Conservation (phyloP, 371 early-diverging fungal species). For the Mortierella polycephala region DNA sequence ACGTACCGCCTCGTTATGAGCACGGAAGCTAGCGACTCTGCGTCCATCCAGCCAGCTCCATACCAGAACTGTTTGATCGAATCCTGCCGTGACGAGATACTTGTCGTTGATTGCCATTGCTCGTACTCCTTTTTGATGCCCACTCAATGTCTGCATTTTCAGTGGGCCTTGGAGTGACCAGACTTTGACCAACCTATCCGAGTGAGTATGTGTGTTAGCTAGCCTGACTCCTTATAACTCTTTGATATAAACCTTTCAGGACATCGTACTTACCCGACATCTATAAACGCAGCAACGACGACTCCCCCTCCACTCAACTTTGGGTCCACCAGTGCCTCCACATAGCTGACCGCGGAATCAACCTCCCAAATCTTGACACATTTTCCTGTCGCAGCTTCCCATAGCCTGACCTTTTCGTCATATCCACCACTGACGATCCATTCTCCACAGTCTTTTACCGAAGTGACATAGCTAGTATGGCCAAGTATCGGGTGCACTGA, state of each 20-base stretch:
- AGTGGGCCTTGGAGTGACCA: constrained; percentile 47
- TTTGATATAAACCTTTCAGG: background rate
- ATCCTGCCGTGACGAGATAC: constrained; percentile 41
- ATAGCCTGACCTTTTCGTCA: constrained; percentile 47
- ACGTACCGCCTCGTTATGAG: constrained; percentile 45
- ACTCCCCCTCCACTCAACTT: constrained; percentile 50
- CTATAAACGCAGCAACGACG: constrained; percentile 49
- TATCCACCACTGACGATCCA: constrained; percentile 53
- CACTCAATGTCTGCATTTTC: constrained; percentile 34
- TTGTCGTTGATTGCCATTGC: constrained; percentile 41
- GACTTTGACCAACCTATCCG: constrained; percentile 32
- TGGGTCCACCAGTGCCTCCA: constrained; percentile 45
- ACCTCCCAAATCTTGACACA: constrained; percentile 45
- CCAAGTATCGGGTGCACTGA: constrained; percentile 23
- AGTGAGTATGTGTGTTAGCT: background rate
- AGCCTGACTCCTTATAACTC: background rate
- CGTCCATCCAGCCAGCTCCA: constrained; percentile 39
- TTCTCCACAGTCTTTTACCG: constrained; percentile 29
- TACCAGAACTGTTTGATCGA: constrained; percentile 40
- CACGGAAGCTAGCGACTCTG: constrained; percentile 42
- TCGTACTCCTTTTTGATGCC: constrained; percentile 48
- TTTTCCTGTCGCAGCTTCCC: constrained; percentile 41
- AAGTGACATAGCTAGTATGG: constrained; percentile 41
- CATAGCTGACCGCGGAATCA: constrained; percentile 45
- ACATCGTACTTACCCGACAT: constrained; percentile 38